Conservation (phyloP, 192 early-diverging fungal genomes). For the Podila minutissima region DNA sequence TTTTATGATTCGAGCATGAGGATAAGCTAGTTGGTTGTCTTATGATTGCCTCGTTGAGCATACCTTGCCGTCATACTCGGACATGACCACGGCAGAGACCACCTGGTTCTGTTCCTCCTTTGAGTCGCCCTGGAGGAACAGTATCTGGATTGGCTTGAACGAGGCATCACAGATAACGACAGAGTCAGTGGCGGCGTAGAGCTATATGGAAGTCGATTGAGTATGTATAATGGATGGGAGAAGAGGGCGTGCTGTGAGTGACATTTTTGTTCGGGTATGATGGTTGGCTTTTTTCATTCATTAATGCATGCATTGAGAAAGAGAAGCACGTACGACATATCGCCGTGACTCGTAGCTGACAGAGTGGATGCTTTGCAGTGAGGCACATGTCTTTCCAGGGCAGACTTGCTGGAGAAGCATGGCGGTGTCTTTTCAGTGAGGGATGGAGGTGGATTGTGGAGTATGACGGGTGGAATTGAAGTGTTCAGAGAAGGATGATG, state of each 20-base stretch:
- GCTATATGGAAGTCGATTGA: constrained; percentile 22
- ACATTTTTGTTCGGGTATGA: neutral
- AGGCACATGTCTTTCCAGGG: constrained; percentile 61
- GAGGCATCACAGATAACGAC: constrained; percentile 59
- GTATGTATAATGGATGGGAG: neutral
- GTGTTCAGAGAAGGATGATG: neutral
- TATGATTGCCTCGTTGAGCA: constrained; percentile 11
- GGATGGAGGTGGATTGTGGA: neutral
- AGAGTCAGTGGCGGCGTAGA: constrained; percentile 61
- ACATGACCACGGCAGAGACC: constrained; percentile 49
- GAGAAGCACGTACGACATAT: constrained; percentile 56
- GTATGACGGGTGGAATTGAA: neutral
- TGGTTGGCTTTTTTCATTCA: neutral
- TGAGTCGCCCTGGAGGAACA: constrained; percentile 35
- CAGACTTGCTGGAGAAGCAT: constrained; percentile 68
- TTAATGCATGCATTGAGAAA: neutral
- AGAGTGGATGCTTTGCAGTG: constrained; percentile 56
- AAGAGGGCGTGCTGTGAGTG: neutral
- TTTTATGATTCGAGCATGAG: neutral
- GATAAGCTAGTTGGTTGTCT: too few relatives aligned
- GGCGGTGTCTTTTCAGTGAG: neutral
- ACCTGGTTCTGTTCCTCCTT: constrained; percentile 45
- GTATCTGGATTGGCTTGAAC: constrained; percentile 57
- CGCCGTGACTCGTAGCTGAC: constrained; percentile 49
- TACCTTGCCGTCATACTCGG: constrained; percentile 54